Conservation (phyloP, 2,329 filamentous ascomycete genomes). For the Purpureocillium lavendulum region DNA sequence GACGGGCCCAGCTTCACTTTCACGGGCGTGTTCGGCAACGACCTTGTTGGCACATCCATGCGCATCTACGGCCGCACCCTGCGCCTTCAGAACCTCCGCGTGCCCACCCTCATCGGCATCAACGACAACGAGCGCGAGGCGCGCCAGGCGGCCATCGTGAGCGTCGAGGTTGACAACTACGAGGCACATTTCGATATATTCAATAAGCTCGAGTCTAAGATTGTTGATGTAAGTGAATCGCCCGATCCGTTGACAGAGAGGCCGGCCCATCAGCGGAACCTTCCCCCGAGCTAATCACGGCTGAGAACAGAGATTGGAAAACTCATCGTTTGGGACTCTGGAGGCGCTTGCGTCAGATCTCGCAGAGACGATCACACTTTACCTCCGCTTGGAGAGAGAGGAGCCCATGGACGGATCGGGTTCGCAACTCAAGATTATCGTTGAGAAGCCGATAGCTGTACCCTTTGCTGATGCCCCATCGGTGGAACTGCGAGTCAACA, state of each 20-base stretch:
- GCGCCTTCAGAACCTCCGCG: slow-evolving; percentile 46
- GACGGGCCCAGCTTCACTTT: slow-evolving; percentile 46
- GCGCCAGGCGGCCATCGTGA: slow-evolving; percentile 59
- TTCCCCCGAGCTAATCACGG: not conserved
- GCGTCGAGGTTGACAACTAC: slow-evolving; percentile 51
- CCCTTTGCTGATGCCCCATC: slow-evolving; percentile 62
- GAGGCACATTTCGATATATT: slow-evolving; percentile 40
- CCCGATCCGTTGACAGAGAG: too few relatives aligned
- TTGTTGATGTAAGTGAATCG: slow-evolving; percentile 53
- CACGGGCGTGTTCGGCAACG: slow-evolving; percentile 31
- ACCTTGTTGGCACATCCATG: slow-evolving; percentile 8
- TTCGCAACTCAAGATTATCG: slow-evolving; percentile 48
- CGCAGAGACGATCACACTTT: slow-evolving; percentile 34
- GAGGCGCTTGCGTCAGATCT: slow-evolving; percentile 49
- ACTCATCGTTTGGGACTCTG: slow-evolving; percentile 53
- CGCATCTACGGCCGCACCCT: slow-evolving; percentile 25
- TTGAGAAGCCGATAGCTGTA: slow-evolving; percentile 69
- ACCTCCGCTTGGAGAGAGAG: slow-evolving; percentile 22
- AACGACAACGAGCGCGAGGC: slow-evolving; percentile 60
- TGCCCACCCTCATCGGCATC: slow-evolving; percentile 64
- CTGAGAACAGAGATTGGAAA: slow-evolving; percentile 37
- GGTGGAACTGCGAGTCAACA: slow-evolving; percentile 42
- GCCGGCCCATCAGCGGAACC: too few relatives aligned
- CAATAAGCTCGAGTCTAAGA: slow-evolving; percentile 44
- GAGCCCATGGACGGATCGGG: slow-evolving; percentile 14